These are phyloP conservation scores for Rhodotorula diobovata DNA, from an alignment of 768 basidiomycete genomes.

Conservation along the genomic window DNA sequence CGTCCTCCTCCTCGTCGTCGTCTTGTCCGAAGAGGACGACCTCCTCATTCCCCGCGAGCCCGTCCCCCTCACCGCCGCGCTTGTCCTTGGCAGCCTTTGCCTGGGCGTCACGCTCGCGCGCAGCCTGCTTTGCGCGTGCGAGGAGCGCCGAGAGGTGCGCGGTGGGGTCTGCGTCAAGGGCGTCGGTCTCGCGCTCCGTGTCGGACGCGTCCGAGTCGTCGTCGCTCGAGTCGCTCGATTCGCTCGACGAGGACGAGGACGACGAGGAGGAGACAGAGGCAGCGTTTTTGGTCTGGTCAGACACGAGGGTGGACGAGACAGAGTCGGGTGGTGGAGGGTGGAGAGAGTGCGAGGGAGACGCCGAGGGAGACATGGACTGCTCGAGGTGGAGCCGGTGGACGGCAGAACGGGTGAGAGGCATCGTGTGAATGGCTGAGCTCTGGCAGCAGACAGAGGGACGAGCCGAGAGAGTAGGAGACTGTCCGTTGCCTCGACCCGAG, in stretches of 20 bases:
- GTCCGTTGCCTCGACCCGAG: background rate
- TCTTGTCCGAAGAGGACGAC: constrained; percentile 28
- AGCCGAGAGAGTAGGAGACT: no score
- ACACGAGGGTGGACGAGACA: background rate
- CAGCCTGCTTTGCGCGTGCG: constrained; percentile 57
- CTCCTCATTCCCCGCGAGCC: constrained; percentile 27
- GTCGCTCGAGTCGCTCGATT: background rate
- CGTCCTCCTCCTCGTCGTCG: constrained; percentile 2
- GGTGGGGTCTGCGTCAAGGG: constrained; percentile 42
- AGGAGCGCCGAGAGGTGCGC: constrained; percentile 63
- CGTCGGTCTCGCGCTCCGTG: constrained; percentile 43
- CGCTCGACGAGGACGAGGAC: background rate
- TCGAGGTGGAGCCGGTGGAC: background rate
- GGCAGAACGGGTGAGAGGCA: constrained; percentile 3
- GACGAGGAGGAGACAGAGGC: background rate
- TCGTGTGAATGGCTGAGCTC: background rate
- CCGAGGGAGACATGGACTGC: background rate
- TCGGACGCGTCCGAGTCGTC: constrained; percentile 45
- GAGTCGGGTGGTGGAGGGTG: background rate
- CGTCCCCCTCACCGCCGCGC: constrained; percentile 9
- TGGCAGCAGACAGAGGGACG: no score
- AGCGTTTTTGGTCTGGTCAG: background rate
- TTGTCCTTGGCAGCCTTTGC: constrained; percentile 41
- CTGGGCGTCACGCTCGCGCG: background rate
- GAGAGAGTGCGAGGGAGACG: background rate